Evolutionary conservation across 108 stramenopile species (phyloP), one percentile per base, ranked within the genome.

Genomic region (Epipyxis sp.): DNA sequence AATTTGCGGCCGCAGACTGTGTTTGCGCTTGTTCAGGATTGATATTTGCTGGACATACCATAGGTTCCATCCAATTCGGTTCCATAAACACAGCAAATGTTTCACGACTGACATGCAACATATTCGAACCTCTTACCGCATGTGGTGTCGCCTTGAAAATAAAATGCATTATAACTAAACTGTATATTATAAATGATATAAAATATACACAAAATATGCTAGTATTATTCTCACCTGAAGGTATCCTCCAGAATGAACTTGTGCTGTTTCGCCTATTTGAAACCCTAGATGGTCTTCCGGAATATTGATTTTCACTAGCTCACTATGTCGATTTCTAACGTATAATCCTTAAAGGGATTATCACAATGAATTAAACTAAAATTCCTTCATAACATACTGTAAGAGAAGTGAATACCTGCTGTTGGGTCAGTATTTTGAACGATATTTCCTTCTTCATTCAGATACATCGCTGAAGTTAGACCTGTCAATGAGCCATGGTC

Each of bases 111-210:
- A 91, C 72, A 43, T 82, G 50, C 45, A 34, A 10, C 69, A 39
- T 29, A 25, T 27, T n/a, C 30, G 45, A 0, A 42, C 57, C 42
- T 1, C 34, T 42, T 76, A 90, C 91, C 80, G 78, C 91, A 77
- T 95, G 96, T n/a, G 94, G 96, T 29, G 95, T 97, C 3, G 94
- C 96, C n/a, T n/a, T n/a, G n/a, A n/a, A n/a, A n/a, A n/a, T n/a
- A n/a, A n/a, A n/a, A n/a, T n/a, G n/a, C n/a, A n/a, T n/a, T n/a
- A n/a, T n/a, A n/a, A n/a, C n/a, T n/a, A n/a, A n/a, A n/a, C n/a
- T n/a, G n/a, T n/a, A n/a, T n/a, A n/a, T n/a, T n/a, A n/a, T n/a
- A n/a, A n/a, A n/a, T n/a, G n/a, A n/a, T n/a, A n/a, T n/a, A n/a
- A n/a, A n/a, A n/a, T n/a, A n/a, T n/a, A n/a, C n/a, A n/a, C n/a